Evolutionary conservation across 176 grass and related monocot species (phyloP).

Genomic region (Tuctoria greenei): DNA sequence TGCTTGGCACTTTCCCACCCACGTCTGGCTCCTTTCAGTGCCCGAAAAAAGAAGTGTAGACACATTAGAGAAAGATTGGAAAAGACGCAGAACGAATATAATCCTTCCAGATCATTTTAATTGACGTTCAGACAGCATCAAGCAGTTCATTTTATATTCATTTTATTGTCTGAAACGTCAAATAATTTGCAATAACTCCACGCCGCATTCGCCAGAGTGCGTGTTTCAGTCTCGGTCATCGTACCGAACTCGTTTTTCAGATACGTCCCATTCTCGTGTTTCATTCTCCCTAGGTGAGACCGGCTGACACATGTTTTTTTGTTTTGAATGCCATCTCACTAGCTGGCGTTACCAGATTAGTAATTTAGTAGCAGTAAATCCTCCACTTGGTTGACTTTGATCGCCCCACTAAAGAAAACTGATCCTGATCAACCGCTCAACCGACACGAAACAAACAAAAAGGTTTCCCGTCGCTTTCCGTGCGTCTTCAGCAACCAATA

Average conservation of each 20-base stretch:
- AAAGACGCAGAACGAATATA: not conserved
- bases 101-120: no score
- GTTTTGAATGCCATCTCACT: not conserved
- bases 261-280: not conserved
- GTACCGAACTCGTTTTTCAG: not conserved
- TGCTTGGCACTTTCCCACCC: not conserved
- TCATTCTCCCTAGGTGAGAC: no score
- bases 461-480: not conserved
- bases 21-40: not conserved
- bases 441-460: not conserved
- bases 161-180: no score
- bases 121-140: no score
- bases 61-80: not conserved
- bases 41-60: not conserved
- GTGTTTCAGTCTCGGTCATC: not conserved
- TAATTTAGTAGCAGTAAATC: not conserved
- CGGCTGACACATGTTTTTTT: not conserved
- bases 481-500: conserved; percentile 17
- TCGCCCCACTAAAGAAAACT: not conserved
- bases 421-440: not conserved
- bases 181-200: no score
- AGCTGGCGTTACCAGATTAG: not conserved
- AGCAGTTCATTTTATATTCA: no score
- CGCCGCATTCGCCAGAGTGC: not conserved
- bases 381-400: not conserved